These are phyloP conservation scores for Nitzschia sp. DNA, from an alignment of 108 stramenopile species.

Conservation along the genomic window DNA sequence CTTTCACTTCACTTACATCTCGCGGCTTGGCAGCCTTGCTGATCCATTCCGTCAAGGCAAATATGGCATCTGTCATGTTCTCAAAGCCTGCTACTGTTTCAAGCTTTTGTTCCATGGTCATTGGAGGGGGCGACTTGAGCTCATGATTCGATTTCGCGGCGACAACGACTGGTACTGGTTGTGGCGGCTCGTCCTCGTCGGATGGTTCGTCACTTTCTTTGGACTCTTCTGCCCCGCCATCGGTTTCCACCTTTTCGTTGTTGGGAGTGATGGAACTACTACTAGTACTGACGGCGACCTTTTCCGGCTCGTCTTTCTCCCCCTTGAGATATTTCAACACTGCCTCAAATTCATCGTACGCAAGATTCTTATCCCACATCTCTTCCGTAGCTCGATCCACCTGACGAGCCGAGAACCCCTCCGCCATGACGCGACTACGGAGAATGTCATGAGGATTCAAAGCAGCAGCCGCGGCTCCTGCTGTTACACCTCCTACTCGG, in stretches of 20 bases:
- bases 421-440: constrained; percentile 12
- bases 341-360: constrained; percentile 38
- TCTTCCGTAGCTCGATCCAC: constrained; percentile 47
- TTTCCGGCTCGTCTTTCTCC: background rate
- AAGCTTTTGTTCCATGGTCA: constrained; percentile 26
- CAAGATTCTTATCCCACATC: constrained; percentile 43
- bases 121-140: background rate
- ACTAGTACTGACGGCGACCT: background rate
- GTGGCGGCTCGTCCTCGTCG: background rate
- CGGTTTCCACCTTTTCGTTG: background rate
- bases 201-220: constrained; percentile 11
- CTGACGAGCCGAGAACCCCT: constrained; percentile 19
- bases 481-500: background rate
- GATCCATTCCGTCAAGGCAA: constrained; percentile 49
- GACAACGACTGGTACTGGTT: no score
- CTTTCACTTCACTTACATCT: constrained; percentile 42
- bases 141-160: no score
- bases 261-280: background rate
- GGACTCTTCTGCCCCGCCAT: background rate
- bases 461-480: constrained; percentile 1
- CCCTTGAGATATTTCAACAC: constrained; percentile 30
- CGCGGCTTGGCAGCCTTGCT: constrained; percentile 38
- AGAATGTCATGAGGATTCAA: constrained; percentile 28
- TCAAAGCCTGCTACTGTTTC: constrained; percentile 38
- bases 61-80: constrained; percentile 37